Evolutionary conservation across 441 rosid species (phyloP), one percentile per base, ranked within the genome.

Genomic region (Syzygium syzygioides): DNA sequence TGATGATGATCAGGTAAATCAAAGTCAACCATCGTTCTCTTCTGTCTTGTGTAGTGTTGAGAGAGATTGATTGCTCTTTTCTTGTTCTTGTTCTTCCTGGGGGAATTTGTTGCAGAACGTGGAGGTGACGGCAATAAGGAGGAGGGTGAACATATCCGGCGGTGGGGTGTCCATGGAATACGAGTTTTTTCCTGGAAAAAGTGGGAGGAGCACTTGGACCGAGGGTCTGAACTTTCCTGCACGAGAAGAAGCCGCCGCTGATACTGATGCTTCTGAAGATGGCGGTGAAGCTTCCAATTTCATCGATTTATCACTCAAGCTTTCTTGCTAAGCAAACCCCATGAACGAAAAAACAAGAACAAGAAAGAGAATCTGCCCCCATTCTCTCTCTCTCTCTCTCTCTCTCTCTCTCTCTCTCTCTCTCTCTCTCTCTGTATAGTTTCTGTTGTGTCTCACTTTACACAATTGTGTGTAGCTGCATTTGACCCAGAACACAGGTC

Each of bases 291-390:
- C 94, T 91, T 91, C 93, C 91, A 93, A 93, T 87, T 92, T 93
- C 86, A 89, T 97, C 93, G 99, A 97, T 94, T 90, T 97, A 95
- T 95, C 99, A 68, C 95, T 97, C 89, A 97, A 94, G 94, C 99
- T 97, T 93, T 97, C 94, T 34, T 91, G 83, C 83, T 76, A 76
- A 37, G n/a, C 83, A 41, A 76, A 37, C 48, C 48, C 87, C 3
- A 52, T 55, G 62, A 85, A 85, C 32, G 48, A 1, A 87, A 57
- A 50, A 48, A 34, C 52, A 32, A 54, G 60, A 50, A 50, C 88
- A 52, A 37, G 1, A 76, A 28, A 20, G 52, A 71, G 83, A 60
- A 60, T 60, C 66, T 88, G 45, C 87, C 55, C 34, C 50, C 54
- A 52, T 14, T 55, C 52, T 86, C 79, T 32, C 79, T 6, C 88